Evolutionary conservation across 352 stramenopile genomes (phyloP).

Genomic region (Phytophthora pistaciae): DNA sequence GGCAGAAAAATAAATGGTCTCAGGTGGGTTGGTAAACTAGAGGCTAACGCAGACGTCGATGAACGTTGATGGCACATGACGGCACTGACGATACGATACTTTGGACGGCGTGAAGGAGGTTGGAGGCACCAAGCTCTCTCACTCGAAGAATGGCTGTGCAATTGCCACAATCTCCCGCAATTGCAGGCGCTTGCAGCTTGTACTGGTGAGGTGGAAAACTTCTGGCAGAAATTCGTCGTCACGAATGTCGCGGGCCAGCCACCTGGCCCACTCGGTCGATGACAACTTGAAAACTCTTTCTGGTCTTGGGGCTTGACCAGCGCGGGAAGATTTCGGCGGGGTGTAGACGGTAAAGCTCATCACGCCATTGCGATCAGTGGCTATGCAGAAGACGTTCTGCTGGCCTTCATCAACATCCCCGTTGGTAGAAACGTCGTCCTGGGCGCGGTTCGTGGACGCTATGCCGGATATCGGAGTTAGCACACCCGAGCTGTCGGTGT

Average conservation of each 20-base stretch:
- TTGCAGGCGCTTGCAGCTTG: slow-evolving; percentile 10
- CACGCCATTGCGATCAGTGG: not conserved
- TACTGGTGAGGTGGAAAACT: slow-evolving; percentile 4
- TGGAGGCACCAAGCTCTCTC: not conserved
- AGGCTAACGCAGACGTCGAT: not conserved
- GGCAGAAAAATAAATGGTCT: not conserved
- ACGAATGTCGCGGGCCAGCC: slow-evolving; percentile 4
- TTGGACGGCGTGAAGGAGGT: not conserved
- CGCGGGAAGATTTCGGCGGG: not conserved
- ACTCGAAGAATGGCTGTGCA: not conserved
- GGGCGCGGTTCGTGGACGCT: not conserved
- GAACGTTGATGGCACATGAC: not conserved
- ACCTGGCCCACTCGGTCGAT: slow-evolving; percentile 3
- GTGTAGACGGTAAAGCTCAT: not conserved
- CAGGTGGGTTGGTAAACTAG: not conserved
- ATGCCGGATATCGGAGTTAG: not conserved
- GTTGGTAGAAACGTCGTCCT: not conserved
- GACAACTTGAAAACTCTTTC: slow-evolving; percentile 6
- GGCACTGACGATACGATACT: not conserved
- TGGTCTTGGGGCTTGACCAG: not conserved
- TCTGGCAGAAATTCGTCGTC: not conserved
- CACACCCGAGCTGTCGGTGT: not conserved
- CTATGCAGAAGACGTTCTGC: slow-evolving; percentile 5
- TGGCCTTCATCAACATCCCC: not conserved
- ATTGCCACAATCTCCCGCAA: slow-evolving; percentile 6